Evolutionary conservation across 2,329 filamentous ascomycete species (phyloP).

Genomic region (Cladophialophora carrionii): DNA sequence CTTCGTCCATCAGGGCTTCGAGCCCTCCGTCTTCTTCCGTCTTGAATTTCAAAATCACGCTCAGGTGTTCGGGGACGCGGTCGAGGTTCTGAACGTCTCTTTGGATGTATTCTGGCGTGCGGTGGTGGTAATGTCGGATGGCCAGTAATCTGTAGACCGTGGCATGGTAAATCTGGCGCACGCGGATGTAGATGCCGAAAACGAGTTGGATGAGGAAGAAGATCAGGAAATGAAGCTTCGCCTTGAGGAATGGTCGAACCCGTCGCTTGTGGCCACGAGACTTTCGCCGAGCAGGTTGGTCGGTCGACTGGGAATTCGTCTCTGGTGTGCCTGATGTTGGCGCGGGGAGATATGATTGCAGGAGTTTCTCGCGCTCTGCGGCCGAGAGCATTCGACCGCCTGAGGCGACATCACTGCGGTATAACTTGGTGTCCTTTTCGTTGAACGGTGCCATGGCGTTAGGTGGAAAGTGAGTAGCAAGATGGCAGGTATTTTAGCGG

Average conservation of each 20-base stretch:
- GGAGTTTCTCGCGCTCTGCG: slow-evolving; percentile 55
- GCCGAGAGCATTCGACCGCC: slow-evolving; percentile 49
- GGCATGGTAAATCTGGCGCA: slow-evolving; percentile 77
- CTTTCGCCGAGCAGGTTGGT: slow-evolving; percentile 33
- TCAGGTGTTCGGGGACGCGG: slow-evolving; percentile 81
- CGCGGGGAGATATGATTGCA: slow-evolving; percentile 59
- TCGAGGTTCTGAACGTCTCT: slow-evolving; percentile 77
- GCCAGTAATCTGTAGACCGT: slow-evolving; percentile 77
- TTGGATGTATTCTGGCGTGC: slow-evolving; percentile 87
- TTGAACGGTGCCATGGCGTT: slow-evolving; percentile 33
- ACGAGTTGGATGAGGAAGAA: slow-evolving; percentile 65
- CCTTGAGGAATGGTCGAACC: slow-evolving; percentile 51
- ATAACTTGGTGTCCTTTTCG: slow-evolving; percentile 40
- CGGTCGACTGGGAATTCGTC: slow-evolving; percentile 15
- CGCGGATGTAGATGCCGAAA: slow-evolving; percentile 85
- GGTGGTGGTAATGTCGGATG: slow-evolving; percentile 91
- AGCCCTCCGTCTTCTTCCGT: slow-evolving; percentile 72
- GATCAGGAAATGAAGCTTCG: slow-evolving; percentile 49
- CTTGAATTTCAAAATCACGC: slow-evolving; percentile 78
- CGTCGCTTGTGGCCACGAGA: slow-evolving; percentile 41
- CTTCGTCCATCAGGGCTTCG: slow-evolving; percentile 84
- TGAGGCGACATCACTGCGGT: slow-evolving; percentile 47
- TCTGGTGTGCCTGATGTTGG: slow-evolving; percentile 20
- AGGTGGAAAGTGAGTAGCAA: neutral
- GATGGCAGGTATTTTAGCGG: slow-evolving; percentile 2